Evolutionary conservation across 2,329 filamentous ascomycete species (phyloP).

Genomic region (Neurospora sp.): DNA sequence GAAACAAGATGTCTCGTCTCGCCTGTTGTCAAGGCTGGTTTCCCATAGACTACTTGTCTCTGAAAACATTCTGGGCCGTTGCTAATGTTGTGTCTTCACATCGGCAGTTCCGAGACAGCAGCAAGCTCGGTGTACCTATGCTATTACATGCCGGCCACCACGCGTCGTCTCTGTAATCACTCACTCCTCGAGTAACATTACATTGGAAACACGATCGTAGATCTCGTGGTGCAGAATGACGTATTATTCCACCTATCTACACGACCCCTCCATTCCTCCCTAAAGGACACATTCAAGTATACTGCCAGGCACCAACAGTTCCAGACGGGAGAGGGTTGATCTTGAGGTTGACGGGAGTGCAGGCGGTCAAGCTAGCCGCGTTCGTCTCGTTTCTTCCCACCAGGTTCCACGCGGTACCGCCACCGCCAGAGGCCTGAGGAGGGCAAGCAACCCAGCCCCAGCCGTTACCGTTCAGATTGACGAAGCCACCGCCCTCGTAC

Average conservation of each 20-base stretch:
- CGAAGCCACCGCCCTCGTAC: slow-evolving; percentile 23
- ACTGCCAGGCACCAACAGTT: slow-evolving; percentile 23
- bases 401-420: slow-evolving; percentile 18
- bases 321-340: slow-evolving; percentile 15
- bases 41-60: not conserved
- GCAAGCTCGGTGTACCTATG: not conserved
- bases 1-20: not conserved
- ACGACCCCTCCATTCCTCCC: not conserved
- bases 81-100: not conserved
- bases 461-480: slow-evolving; percentile 24
- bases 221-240: not conserved
- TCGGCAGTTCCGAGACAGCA: not conserved
- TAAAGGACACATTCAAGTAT: slow-evolving; percentile 12
- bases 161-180: not conserved
- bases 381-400: slow-evolving; percentile 20
- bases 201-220: not conserved
- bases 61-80: not conserved
- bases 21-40: not conserved
- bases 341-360: slow-evolving; percentile 21
- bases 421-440: slow-evolving; percentile 13
- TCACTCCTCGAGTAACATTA: not conserved
- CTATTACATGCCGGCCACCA: not conserved
- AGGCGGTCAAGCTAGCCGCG: slow-evolving; percentile 13
- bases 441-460: slow-evolving; percentile 24
- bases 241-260: not conserved